Evolutionary conservation across 768 basidiomycete species (phyloP), one percentile per base, ranked within the genome.

Genomic region (Mrakia blollopis): DNA sequence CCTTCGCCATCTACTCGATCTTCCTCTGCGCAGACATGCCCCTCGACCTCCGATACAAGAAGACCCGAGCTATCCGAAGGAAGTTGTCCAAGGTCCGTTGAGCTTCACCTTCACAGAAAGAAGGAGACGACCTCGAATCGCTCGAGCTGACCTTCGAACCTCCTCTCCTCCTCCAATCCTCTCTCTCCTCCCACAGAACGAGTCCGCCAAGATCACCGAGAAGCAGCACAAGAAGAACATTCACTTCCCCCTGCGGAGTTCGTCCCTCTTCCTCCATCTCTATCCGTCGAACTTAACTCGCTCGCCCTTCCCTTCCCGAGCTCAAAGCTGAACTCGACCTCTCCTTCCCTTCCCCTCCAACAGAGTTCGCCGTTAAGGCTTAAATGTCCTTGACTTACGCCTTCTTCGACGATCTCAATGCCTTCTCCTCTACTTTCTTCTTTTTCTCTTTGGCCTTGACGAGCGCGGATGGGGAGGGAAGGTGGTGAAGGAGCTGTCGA

Each of bases 1-100:
- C 57, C 60, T 61, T 16, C 32, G 35, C 21, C 39, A 2, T 37
- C 39, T 18, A 63, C 18, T 47, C 39, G 32, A 35, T 13, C 21
- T 25, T 54, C 70, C 18, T 16, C 47, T 50, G 3, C 18, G 65
- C 79, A 84, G 83, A 92, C 86, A 87, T 92, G 80, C 97, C 97
- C 79, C 93, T 98, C 80, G 97, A 99, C 88, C 91, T 99, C 83
- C 92, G 97, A 80, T 85, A 89, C 80, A 99, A 98, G 91, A 95
- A 91, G 90, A 99, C 97, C 79, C 91, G 97, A 81, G 97, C 97
- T 60, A 98, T 99, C 88, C 90, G 97, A 84, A 89, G 95, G 86
- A 89, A 94, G 84, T 85, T 99, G 86, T 94, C 93, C 81, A 90
- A 91, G 87, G 93, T 93, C n/a, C 35, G 65, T 68, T 63, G 32